Conservation (phyloP, 768 basidiomycete species). For the Astraeus odoratus region DNA sequence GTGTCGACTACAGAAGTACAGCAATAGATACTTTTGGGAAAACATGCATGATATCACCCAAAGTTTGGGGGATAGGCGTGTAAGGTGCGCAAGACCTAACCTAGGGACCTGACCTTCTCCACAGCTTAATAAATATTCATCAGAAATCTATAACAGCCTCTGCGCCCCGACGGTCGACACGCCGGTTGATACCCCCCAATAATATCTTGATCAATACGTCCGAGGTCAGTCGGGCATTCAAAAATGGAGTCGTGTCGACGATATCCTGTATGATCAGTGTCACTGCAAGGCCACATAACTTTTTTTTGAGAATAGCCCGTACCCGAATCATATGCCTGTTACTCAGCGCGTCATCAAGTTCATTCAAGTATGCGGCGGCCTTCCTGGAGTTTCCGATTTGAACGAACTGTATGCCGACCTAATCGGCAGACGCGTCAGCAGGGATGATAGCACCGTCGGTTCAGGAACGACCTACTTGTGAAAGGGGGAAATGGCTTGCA, state of each 20-base stretch:
- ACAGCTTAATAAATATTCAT: not conserved
- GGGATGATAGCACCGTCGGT: not conserved
- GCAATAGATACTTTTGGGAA: not conserved
- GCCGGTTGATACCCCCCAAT: conserved; percentile 59
- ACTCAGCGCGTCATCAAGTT: conserved; percentile 53
- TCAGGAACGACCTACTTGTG: conserved; percentile 34
- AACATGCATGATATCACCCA: not conserved
- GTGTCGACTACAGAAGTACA: not conserved
- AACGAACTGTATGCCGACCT: conserved; percentile 68
- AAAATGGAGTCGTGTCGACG: conserved; percentile 60
- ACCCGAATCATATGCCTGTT: conserved; percentile 38
- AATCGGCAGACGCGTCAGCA: conserved; percentile 7
- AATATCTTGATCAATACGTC: conserved; percentile 54
- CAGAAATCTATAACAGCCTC: conserved; percentile 15
- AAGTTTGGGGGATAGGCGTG: too few relatives aligned
- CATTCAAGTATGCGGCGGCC: conserved; percentile 38
- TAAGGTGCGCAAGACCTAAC: not conserved
- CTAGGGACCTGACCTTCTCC: not conserved
- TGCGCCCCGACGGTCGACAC: conserved; percentile 33
- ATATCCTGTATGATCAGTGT: conserved; percentile 45
- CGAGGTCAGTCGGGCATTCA: conserved; percentile 35
- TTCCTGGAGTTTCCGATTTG: conserved; percentile 50
- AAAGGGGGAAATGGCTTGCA: conserved; percentile 40
- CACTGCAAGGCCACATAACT: not conserved
- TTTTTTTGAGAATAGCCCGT: conserved; percentile 9